A percentile compares a stretch with the other conserved stretches of the same genome.
These are phyloP conservation scores for Haplosporangium sp. DNA, from an alignment of 371 early-diverging fungal species.

Conservation along the genomic window DNA sequence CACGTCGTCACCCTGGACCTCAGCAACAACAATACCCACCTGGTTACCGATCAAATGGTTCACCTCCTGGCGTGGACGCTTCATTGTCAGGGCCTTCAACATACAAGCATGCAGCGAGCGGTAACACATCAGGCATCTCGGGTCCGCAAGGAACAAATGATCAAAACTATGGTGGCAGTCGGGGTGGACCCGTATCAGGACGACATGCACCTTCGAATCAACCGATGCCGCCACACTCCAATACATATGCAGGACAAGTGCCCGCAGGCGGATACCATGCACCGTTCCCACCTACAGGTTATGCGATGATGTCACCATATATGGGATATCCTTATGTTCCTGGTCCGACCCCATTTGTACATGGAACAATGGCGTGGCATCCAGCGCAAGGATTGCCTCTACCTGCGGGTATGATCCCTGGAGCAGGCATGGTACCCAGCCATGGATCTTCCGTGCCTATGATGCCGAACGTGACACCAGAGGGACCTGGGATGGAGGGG, in stretches of 20 bases:
- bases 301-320: slow-evolving; percentile 39
- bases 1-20: slow-evolving; percentile 22
- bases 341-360: slow-evolving; percentile 21
- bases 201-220: slow-evolving; percentile 7
- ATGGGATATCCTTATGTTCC: slow-evolving; percentile 43
- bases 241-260: slow-evolving; percentile 19
- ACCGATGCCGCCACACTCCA: slow-evolving; percentile 14
- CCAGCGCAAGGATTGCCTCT: slow-evolving; percentile 29
- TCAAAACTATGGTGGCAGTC: slow-evolving; percentile 1
- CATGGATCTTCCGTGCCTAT: slow-evolving; percentile 16
- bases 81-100: not conserved
- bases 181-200: slow-evolving; percentile 10
- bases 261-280: slow-evolving; percentile 30
- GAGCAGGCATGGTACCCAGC: slow-evolving; percentile 16
- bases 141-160: slow-evolving; percentile 14
- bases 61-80: slow-evolving; percentile 3
- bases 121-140: slow-evolving; percentile 4
- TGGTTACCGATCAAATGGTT: slow-evolving; percentile 8
- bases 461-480: slow-evolving; percentile 12
- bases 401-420: slow-evolving; percentile 21
- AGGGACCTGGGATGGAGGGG: slow-evolving; percentile 33
- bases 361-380: slow-evolving; percentile 31
- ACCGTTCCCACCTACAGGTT: slow-evolving; percentile 30
- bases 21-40: slow-evolving; percentile 11
- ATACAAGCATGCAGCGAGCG: slow-evolving; percentile 8